Evolutionary conservation across 1,284 basidiomycete genomes (phyloP).

Genomic region (Apiotrichum siamense): DNA sequence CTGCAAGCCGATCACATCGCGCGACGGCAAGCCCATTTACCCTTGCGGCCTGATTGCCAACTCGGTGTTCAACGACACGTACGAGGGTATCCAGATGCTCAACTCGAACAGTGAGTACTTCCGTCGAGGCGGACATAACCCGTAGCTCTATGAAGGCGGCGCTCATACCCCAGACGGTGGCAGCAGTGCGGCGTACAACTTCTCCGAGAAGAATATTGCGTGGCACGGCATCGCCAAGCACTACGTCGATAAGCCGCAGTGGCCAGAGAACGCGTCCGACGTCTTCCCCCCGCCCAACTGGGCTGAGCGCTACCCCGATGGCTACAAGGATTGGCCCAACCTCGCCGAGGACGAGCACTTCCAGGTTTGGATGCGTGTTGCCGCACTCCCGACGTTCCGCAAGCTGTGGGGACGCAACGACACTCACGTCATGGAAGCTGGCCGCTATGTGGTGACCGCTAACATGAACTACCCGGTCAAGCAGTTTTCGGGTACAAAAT

Average conservation of each 20-base stretch:
- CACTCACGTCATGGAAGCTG: conserved; percentile 61
- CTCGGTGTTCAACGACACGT: conserved; percentile 95
- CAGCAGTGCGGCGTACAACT: conserved; percentile 59
- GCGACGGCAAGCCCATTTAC: conserved; percentile 62
- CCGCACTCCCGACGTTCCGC: conserved; percentile 91
- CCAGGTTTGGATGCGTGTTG: conserved; percentile 99
- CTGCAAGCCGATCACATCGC: conserved; percentile 77
- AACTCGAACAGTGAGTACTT: conserved; percentile 49
- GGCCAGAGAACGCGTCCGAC: conserved; percentile 52
- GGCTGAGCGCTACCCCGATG: conserved; percentile 61
- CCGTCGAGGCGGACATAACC: not conserved
- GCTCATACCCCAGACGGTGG: conserved; percentile 47
- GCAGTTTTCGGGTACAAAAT: conserved; percentile 90
- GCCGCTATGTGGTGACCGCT: conserved; percentile 70
- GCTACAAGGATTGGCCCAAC: conserved; percentile 62
- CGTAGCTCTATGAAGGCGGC: no score
- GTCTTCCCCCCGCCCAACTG: conserved; percentile 94
- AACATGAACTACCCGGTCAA: conserved; percentile 90
- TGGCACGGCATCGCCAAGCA: conserved; percentile 93
- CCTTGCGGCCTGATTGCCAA: conserved; percentile 98
- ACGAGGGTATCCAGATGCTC: conserved; percentile 58
- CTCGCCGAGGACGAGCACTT: conserved; percentile 82
- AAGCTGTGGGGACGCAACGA: conserved; percentile 94
- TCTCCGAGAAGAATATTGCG: conserved; percentile 76
- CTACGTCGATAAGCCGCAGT: conserved; percentile 58